These are phyloP conservation scores for Psidium guajava DNA, from an alignment of 345 rosid species.

Conservation along the genomic window DNA sequence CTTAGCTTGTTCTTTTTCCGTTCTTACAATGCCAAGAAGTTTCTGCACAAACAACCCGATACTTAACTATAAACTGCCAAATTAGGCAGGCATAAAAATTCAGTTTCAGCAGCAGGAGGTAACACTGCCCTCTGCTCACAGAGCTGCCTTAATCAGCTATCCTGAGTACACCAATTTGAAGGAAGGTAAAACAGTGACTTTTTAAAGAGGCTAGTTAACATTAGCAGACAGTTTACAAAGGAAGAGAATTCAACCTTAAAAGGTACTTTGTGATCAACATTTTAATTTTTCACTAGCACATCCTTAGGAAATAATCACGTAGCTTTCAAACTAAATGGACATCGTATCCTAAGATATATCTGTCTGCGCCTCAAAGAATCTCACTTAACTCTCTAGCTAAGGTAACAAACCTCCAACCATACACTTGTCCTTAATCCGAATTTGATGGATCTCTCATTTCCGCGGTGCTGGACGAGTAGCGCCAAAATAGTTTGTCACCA, in stretches of 20 bases:
- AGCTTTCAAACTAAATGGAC: not conserved
- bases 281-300: not conserved
- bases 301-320: not conserved
- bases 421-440: not conserved
- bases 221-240: not conserved
- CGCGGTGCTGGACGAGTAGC: constrained; percentile 58
- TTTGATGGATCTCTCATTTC: constrained; percentile 15
- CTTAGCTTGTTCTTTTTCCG: not conserved
- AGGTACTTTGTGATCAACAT: not conserved
- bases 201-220: not conserved
- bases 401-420: not conserved
- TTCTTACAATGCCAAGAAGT: not conserved
- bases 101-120: not conserved
- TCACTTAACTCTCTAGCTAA: not conserved
- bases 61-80: not conserved
- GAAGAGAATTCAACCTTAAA: not conserved
- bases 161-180: not conserved
- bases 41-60: not conserved
- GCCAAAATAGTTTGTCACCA: constrained; percentile 88
- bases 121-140: not conserved
- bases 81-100: not conserved
- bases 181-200: not conserved
- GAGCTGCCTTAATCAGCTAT: not conserved
- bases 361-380: not conserved
- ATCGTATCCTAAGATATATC: not conserved